Conservation (phyloP, 2,329 filamentous ascomycete genomes). For the Diaporthe batatas region DNA sequence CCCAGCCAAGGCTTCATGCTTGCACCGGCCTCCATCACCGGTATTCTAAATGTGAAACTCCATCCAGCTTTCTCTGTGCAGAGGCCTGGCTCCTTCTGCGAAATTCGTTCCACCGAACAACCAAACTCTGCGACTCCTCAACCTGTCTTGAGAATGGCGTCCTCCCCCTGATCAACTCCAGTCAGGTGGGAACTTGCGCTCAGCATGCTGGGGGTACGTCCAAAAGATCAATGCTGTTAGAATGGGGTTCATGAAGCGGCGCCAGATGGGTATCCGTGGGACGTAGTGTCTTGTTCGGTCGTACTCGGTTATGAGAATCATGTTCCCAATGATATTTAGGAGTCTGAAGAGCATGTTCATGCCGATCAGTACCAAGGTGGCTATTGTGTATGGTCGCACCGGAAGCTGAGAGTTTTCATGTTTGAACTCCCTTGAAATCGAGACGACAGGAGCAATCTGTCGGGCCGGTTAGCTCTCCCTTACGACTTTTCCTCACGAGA, state of each 20-base stretch:
- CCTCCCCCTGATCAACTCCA: conserved; percentile 20
- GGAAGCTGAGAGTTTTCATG: not conserved
- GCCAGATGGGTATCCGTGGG: conserved; percentile 47
- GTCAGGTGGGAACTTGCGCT: conserved; percentile 53
- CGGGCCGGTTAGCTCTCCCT: not conserved
- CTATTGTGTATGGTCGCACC: not conserved
- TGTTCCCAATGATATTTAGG: conserved; percentile 56
- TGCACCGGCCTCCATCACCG: not conserved
- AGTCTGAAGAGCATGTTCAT: conserved; percentile 53
- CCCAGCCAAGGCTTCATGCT: too few relatives aligned
- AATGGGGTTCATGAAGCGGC: conserved; percentile 47
- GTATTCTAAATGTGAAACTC: not conserved
- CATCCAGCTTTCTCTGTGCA: not conserved
- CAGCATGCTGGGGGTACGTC: conserved; percentile 57
- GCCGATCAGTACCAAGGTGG: conserved; percentile 39
- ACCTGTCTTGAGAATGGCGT: too few relatives aligned
- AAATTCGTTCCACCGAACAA: too few relatives aligned
- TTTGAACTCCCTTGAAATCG: conserved; percentile 43
- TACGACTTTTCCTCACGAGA: conserved; percentile 33
- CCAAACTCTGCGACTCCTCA: not conserved
- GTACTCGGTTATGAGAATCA: conserved; percentile 54
- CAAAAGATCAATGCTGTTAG: conserved; percentile 54
- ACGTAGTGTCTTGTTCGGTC: conserved; percentile 54
- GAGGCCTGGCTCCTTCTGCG: not conserved
- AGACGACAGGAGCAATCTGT: conserved; percentile 47